Base-by-base conservation (phyloP, 169 alveolate species). In the Babesia ovis region DNA sequence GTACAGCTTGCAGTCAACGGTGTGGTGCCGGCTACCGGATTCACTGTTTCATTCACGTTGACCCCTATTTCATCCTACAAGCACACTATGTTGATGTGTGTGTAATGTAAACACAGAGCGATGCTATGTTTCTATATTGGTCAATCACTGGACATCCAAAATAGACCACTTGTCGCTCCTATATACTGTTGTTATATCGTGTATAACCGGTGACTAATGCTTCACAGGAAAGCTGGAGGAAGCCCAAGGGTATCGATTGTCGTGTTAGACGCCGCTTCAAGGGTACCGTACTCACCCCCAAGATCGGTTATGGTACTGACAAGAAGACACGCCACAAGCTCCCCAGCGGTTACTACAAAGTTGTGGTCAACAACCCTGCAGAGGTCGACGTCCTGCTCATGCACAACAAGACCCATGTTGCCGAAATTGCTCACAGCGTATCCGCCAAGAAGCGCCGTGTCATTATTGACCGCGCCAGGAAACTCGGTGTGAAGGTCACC, bases 161-260 rank as follows among this genome's bases (percentile, higher is more conserved):
- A n/a, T n/a, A n/a, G n/a, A n/a, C n/a, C n/a, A n/a, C n/a, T n/a
- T n/a, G n/a, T n/a, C n/a, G n/a, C n/a, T n/a, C n/a, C n/a, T n/a
- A n/a, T n/a, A n/a, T n/a, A n/a, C n/a, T n/a, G n/a, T n/a, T n/a
- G n/a, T n/a, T n/a, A n/a, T n/a, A n/a, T n/a, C n/a, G n/a, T n/a
- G n/a, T n/a, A n/a, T n/a, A n/a, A n/a, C n/a, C n/a, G n/a, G n/a
- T n/a, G n/a, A n/a, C n/a, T n/a, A n/a, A n/a, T n/a, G n/a, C n/a
- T 23, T 25, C 46, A 73, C 69, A 91, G 95, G 85, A 90, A 29
- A 88, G 92, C 70, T 97, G 99, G 99, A 93, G 99, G 86, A 95
- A 96, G 89, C 99, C 99, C 64, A 93, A 94, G 91, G 99, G 99
- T 90, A 96, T 96, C 56, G 99, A 96, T 81, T 92, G 96, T 58